phyloP scores from a whole-genome alignment of 2,329 filamentous ascomycete species.

The Stachybotrys elegans region DNA sequence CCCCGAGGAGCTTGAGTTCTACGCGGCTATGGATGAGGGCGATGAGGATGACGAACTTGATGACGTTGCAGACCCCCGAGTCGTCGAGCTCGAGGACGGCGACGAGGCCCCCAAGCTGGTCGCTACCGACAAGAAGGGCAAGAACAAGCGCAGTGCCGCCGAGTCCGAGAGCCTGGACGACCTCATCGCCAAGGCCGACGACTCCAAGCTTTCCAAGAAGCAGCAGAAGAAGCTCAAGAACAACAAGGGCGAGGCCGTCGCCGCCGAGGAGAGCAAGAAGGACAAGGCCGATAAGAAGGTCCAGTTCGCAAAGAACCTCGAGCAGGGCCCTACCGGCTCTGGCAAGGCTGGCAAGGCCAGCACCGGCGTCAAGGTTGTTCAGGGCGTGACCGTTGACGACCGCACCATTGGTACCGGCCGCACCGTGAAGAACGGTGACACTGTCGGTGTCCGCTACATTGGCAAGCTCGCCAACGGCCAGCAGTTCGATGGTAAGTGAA shows the following conservation, averaged over 20 bases:
- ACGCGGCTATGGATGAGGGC: conserved; percentile 63
- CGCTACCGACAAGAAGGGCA: conserved; percentile 61
- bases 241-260: conserved; percentile 86
- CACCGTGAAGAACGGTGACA: conserved; percentile 83
- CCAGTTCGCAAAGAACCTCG: conserved; percentile 97
- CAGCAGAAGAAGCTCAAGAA: conserved; percentile 98
- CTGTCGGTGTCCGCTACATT: conserved; percentile 93
- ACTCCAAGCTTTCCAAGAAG: conserved; percentile 86
- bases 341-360: conserved; percentile 41
- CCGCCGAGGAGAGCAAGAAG: conserved; percentile 55
- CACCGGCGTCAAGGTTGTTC: conserved; percentile 69
- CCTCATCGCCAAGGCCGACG: conserved; percentile 72
- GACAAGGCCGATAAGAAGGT: conserved; percentile 79
- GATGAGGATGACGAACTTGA: conserved; percentile 74
- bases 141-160: conserved; percentile 91
- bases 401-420: conserved; percentile 85
- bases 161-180: conserved; percentile 72
- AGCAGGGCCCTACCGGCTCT: conserved; percentile 86
- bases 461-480: conserved; percentile 94
- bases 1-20: conserved; percentile 69
- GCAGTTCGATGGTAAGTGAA: conserved; percentile 79
- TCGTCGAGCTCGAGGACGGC: conserved; percentile 78
- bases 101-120: conserved; percentile 68
- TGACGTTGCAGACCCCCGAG: conserved; percentile 69
- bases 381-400: conserved; percentile 91